Percentiles rank a stretch among this genome's conserved stretches.
phyloP scores from a whole-genome alignment of 2,329 filamentous ascomycete species.

The Eurotiales sp. region DNA sequence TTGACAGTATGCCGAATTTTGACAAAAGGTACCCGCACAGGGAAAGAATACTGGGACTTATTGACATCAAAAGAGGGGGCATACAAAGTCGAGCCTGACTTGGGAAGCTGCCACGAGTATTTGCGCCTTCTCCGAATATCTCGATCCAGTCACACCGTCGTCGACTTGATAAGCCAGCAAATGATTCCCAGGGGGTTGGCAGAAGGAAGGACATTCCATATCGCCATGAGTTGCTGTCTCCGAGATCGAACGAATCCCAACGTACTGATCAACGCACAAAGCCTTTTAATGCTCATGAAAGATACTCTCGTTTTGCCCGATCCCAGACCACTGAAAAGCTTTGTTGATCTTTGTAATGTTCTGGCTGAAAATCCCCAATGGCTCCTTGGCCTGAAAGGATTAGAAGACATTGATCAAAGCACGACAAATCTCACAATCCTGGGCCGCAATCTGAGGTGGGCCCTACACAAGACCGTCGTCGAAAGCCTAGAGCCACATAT shows the following conservation, averaged over 20 bases:
- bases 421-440: slow-evolving; percentile 20
- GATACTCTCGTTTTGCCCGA: slow-evolving; percentile 27
- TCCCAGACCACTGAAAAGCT: slow-evolving; percentile 26
- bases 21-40: slow-evolving; percentile 58
- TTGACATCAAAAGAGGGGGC: slow-evolving; percentile 52
- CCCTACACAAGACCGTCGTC: slow-evolving; percentile 24
- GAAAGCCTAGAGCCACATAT: slow-evolving; percentile 26
- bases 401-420: slow-evolving; percentile 19
- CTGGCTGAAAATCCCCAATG: slow-evolving; percentile 26
- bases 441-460: slow-evolving; percentile 24
- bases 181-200: slow-evolving; percentile 47
- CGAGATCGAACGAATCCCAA: slow-evolving; percentile 74
- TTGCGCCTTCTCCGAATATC: slow-evolving; percentile 63
- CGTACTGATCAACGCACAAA: slow-evolving; percentile 61
- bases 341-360: slow-evolving; percentile 25
- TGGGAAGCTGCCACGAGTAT: slow-evolving; percentile 65
- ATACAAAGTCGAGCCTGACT: slow-evolving; percentile 66
- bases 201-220: slow-evolving; percentile 57
- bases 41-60: slow-evolving; percentile 72
- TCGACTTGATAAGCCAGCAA: slow-evolving; percentile 55
- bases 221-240: slow-evolving; percentile 70
- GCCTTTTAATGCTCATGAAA: slow-evolving; percentile 63
- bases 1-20: slow-evolving; percentile 58
- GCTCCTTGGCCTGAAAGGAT: slow-evolving; percentile 27
- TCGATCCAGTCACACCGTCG: slow-evolving; percentile 61